phyloP scores from a whole-genome alignment of 306 rosid genomes.

The Cyamopsis tetragonoloba region DNA sequence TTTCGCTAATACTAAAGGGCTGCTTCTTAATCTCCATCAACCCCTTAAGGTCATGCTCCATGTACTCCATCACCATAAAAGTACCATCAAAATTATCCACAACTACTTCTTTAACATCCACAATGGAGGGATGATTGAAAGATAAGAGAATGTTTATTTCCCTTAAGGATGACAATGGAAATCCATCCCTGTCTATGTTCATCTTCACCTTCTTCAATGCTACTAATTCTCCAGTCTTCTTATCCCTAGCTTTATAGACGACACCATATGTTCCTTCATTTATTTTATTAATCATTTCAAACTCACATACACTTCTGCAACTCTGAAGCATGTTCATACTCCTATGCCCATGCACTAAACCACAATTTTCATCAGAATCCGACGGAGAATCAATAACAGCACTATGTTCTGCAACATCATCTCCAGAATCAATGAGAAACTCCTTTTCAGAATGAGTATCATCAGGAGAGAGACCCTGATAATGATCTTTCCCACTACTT shows the following conservation, averaged over 20 bases:
- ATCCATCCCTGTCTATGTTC: slow-evolving; percentile 71
- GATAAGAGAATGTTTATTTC: slow-evolving; percentile 91
- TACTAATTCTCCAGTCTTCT: slow-evolving; percentile 69
- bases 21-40: slow-evolving; percentile 57
- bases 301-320: slow-evolving; percentile 74
- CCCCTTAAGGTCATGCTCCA: slow-evolving; percentile 81
- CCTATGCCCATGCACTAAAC: slow-evolving; percentile 21
- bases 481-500: slow-evolving; percentile 34
- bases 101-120: slow-evolving; percentile 87
- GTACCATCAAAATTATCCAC: slow-evolving; percentile 67
- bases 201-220: slow-evolving; percentile 97
- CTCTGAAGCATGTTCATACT: slow-evolving; percentile 63
- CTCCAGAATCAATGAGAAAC: background rate
- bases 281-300: slow-evolving; percentile 78
- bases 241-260: slow-evolving; percentile 89
- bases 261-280: slow-evolving; percentile 96
- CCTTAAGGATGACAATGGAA: slow-evolving; percentile 81
- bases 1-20: slow-evolving; percentile 75
- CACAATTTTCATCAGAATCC: slow-evolving; percentile 35
- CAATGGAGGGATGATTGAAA: slow-evolving; percentile 72
- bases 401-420: slow-evolving; percentile 22
- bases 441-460: slow-evolving; percentile 28
- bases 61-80: slow-evolving; percentile 93
- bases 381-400: slow-evolving; percentile 16
- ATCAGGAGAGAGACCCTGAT: slow-evolving; percentile 23